A percentile compares a stretch with the other conserved stretches of the same genome.
Conservation (phyloP, 257 asterid species). For the Hygrophila difformis region DNA sequence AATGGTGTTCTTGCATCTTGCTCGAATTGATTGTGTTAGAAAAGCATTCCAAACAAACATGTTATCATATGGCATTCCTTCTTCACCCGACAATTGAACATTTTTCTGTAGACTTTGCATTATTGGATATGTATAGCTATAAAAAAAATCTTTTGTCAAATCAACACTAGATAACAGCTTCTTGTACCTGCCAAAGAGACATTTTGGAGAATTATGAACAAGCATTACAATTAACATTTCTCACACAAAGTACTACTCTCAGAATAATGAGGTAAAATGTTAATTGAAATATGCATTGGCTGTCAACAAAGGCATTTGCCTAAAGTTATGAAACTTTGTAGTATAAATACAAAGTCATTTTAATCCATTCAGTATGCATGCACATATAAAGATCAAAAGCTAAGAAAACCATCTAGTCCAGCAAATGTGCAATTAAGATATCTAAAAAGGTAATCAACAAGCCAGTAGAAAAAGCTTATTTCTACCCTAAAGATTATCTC, state of each 20-base stretch:
- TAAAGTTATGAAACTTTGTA: slow-evolving; percentile 2
- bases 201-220: slow-evolving; percentile 12
- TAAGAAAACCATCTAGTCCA: not conserved
- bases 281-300: slow-evolving; percentile 3
- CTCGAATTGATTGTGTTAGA: slow-evolving; percentile 74
- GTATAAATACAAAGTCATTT: not conserved
- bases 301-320: slow-evolving; percentile 11
- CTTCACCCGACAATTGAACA: slow-evolving; percentile 58
- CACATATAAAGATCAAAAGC: slow-evolving; percentile 5
- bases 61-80: slow-evolving; percentile 86
- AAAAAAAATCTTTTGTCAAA: slow-evolving; percentile 94
- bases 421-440: not conserved
- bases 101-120: slow-evolving; percentile 92
- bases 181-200: slow-evolving; percentile 71
- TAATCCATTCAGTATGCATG: slow-evolving; percentile 1
- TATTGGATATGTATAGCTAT: slow-evolving; percentile 86
- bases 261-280: slow-evolving; percentile 2
- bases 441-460: slow-evolving; percentile 1
- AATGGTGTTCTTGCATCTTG: slow-evolving; percentile 80
- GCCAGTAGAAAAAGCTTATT: not conserved
- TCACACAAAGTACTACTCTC: not conserved
- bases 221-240: not conserved
- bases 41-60: slow-evolving; percentile 98
- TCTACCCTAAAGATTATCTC: not conserved
- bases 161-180: slow-evolving; percentile 97